Evolutionary conservation across 2,329 filamentous ascomycete species (phyloP).

Genomic region (Whalleya microplaca): DNA sequence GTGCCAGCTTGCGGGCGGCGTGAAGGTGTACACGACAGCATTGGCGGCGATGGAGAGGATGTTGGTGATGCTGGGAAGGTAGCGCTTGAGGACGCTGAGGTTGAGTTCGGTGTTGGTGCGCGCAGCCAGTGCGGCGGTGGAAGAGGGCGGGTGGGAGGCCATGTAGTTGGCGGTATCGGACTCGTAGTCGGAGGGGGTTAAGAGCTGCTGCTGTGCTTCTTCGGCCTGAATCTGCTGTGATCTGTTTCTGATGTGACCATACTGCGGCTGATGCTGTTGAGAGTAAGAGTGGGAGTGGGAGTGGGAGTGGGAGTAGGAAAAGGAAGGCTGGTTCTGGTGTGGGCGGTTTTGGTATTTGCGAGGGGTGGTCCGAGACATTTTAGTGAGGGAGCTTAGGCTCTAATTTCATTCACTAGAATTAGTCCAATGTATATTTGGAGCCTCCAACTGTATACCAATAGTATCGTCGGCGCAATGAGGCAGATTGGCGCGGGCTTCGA

Average conservation of each 20-base stretch:
- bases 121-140: constrained; percentile 56
- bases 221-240: constrained; percentile 35
- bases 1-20: constrained; percentile 69
- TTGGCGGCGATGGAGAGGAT: constrained; percentile 85
- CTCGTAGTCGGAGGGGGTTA: constrained; percentile 63
- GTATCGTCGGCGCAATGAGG: neutral
- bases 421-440: no score
- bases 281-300: constrained; percentile 1
- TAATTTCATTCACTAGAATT: no score
- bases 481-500: no score
- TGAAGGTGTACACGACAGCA: constrained; percentile 82
- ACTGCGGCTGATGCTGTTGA: constrained; percentile 40
- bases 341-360: constrained; percentile 38
- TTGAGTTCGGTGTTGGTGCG: constrained; percentile 87
- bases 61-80: constrained; percentile 72
- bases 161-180: constrained; percentile 62
- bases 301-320: constrained; percentile 12
- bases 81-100: constrained; percentile 78
- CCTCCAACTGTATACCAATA: no score
- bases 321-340: constrained; percentile 26
- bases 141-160: constrained; percentile 43
- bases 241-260: constrained; percentile 41
- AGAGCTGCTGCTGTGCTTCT: constrained; percentile 33
- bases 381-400: no score
- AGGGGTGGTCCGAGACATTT: constrained; percentile 42